phyloP scores from a whole-genome alignment of 2,329 filamentous ascomycete genomes.

The Diatrype stigma region DNA sequence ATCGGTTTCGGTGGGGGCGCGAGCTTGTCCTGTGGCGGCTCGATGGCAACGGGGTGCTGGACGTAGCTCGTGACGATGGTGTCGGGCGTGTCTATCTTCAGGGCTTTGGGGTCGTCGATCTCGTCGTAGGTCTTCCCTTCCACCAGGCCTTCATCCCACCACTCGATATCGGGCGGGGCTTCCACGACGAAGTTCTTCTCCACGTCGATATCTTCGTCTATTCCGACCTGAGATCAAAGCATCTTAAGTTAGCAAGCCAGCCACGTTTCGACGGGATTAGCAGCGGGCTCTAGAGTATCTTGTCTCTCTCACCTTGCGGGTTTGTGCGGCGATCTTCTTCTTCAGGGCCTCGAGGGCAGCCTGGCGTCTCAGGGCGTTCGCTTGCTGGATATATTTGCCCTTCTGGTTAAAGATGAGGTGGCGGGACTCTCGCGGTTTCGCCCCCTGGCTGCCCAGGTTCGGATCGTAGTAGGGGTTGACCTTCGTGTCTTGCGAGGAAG shows the following conservation, averaged over 20 bases:
- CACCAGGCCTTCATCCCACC: slow-evolving; percentile 93
- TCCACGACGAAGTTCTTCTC: slow-evolving; percentile 88
- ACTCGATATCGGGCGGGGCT: slow-evolving; percentile 82
- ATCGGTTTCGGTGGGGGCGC: slow-evolving; percentile 78
- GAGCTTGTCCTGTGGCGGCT: slow-evolving; percentile 86
- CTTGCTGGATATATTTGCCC: slow-evolving; percentile 95
- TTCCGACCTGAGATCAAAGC: slow-evolving; percentile 55
- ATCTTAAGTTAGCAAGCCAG: background rate
- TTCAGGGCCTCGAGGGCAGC: slow-evolving; percentile 92
- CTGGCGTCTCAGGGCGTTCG: slow-evolving; percentile 81
- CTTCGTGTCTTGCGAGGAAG: slow-evolving; percentile 28
- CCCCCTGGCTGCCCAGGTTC: slow-evolving; percentile 55
- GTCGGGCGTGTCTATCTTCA: slow-evolving; percentile 75
- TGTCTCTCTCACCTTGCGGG: slow-evolving; percentile 53
- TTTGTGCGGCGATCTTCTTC: slow-evolving; percentile 81
- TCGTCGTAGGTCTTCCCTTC: slow-evolving; percentile 70
- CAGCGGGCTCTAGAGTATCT: background rate
- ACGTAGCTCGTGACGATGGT: slow-evolving; percentile 87
- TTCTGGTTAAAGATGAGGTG: slow-evolving; percentile 89
- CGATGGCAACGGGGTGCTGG: slow-evolving; percentile 86
- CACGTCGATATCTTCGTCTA: slow-evolving; percentile 84
- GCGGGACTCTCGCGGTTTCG: slow-evolving; percentile 64
- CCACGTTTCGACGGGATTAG: background rate
- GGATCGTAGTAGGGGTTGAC: slow-evolving; percentile 81
- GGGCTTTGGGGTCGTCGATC: slow-evolving; percentile 58